Base-by-base conservation (phyloP, 331 rosid genomes). In the Acacia pycnantha region DNA sequence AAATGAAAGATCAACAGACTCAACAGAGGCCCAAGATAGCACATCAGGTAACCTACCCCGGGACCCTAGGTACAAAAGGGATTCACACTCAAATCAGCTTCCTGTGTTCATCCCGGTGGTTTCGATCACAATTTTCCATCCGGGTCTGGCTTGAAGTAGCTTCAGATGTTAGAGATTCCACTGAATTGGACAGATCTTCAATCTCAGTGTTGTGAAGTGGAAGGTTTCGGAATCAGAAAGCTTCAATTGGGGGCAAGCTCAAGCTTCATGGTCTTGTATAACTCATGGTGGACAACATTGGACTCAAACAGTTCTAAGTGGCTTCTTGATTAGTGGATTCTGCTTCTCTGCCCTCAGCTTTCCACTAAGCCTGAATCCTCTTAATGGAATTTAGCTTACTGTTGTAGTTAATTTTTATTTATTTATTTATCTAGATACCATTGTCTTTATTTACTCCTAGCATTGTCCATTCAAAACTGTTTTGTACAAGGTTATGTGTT, bases 91-190 rank as follows among this genome's bases (percentile, higher is more conserved):
- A 73, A 92, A 93, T 85, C 98, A 93, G 82, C 98, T 95, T 83
- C 98, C 98, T 0, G 98, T 95, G 83, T 95, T 95, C 82, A 91
- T 92, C 61, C 97, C 0, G 93, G 94, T 43, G 94, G 93, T 14
- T 93, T 82, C 41, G 92, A 90, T 43, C 88, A 81, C 61, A 84
- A 82, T 79, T 87, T 86, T 50, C 83, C 83, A 74, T 88, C 94
- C 12, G 90, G 94, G 74, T 86, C 97, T 0, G 83, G 90, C 77
- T 83, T 77, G 14, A 85, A 88, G 73, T 89, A 91, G 87, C 81
- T 81, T 33, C 22, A 79, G 62, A 54, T 78, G 84, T 76, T 81
- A 70, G 83, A 82, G 78, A 62, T 82, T 87, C 92, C 69, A 61
- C 69, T 79, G 85, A 85, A 66, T 59, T 11, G 77, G 76, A 51